Evolutionary conservation across 768 basidiomycete species (phyloP), one percentile per base, ranked within the genome.

Genomic region (Boletellus ananiceps): DNA sequence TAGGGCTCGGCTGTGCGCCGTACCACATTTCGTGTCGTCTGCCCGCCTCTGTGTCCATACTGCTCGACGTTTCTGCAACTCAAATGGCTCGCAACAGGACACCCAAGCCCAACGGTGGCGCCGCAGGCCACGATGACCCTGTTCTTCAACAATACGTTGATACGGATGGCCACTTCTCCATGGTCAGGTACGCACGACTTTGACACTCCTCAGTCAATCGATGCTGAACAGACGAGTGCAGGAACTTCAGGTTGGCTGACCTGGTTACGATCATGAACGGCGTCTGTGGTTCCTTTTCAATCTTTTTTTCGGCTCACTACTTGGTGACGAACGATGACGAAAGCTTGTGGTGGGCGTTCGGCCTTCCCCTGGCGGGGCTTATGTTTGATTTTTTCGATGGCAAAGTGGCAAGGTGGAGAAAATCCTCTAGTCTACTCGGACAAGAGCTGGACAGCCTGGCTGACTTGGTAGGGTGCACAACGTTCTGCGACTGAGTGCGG

Each of bases 231-330:
- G 35, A 39, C 36, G 35, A 45, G 48, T 52, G 38, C 60, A 96
- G 96, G 59, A 98, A 97, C 69, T 99, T 99, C 66, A 90, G 94
- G 46, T 81, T 98, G 23, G 96, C 96, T 57, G 96, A 99, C 74
- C 79, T 96, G 44, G 93, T 99, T 60, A 99, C 96, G 32, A 93
- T 99, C 56, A 93, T 94, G 86, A 99, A 99, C 66, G 96, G 96
- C 39, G 87, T 98, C 68, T 99, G 96, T 71, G 96, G 96, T 50
- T 88, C 89, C 15, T 86, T 95, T 59, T 97, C 93, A 23, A 81
- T 99, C 65, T 93, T 98, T 69, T 89, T 86, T 33, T 93, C 91
- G 6, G 93, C 90, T 40, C 83, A 83, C 45, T 99, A 94, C 75
- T 80, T 97, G 58, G 49, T 84, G 37, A 84, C 85, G 19, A 81